Evolutionary conservation across 305 asterid genomes (phyloP), one percentile per base, ranked within the genome.

Genomic region (Fraxinus sp.): DNA sequence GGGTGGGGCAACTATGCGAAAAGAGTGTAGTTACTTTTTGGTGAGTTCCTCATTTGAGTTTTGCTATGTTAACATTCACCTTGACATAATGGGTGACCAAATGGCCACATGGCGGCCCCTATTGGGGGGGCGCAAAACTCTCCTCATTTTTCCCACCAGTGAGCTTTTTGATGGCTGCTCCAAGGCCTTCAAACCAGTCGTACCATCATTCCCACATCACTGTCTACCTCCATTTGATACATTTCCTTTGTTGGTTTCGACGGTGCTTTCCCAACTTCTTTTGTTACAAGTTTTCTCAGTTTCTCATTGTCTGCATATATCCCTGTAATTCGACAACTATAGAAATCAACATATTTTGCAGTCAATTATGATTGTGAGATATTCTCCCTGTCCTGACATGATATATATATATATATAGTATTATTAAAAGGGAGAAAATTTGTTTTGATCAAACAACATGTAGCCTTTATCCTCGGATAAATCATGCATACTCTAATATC

Each of bases 91-190:
- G 36, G 36, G 36, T 33, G 36, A 33, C 36, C 36, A 33, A 33
- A 33, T 33, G 36, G 36, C 36, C 36, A 32, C 33, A 32, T 32
- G 33, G 33, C 33, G 3, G 2, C 33, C 33, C 2, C 33, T 30
- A 30, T 30, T 30, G 33, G 33, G 33, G 33, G 33, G 33, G 35
- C 0, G 35, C 35, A 32, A 32, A 32, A 32, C 35, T 32, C 35
- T 32, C 35, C 35, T 32, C 35, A 46, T 90, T 88, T 88, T 89
- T 94, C 39, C 88, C 92, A 73, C 94, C 96, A 7, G 93, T 91
- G 82, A 92, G 93, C 85, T 91, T 94, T 94, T 91, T 91, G 82
- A 94, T 91, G 78, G 97, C 86, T 64, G 93, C 89, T 88, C 94
- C 97, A 0, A 92, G 81, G 73, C 94, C 92, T 86, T 90, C 94